phyloP scores from a whole-genome alignment of 208 protist genomes.

The Tritrichomonas foetus region DNA sequence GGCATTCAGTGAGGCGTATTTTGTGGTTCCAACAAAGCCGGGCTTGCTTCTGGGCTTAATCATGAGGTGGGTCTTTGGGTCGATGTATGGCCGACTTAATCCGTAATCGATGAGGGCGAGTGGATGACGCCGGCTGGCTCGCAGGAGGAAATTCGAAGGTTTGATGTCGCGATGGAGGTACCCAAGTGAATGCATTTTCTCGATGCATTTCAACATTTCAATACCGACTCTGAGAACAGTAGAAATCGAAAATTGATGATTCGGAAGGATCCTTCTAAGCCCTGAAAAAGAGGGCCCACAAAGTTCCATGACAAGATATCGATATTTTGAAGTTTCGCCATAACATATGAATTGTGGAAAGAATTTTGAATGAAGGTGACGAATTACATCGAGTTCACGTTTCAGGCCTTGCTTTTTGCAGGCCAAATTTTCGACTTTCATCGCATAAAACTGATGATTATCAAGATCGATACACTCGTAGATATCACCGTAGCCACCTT shows the following conservation, averaged over 20 bases:
- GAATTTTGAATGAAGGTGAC: neutral
- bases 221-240: neutral
- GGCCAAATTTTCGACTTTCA: neutral
- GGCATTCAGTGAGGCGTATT: neutral
- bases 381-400: neutral
- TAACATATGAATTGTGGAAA: constrained; percentile 4
- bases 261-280: neutral
- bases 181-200: neutral
- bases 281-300: neutral
- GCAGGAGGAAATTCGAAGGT: neutral
- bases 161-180: constrained; percentile 15
- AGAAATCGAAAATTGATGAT: neutral
- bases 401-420: neutral
- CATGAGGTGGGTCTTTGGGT: neutral
- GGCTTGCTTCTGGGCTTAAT: neutral
- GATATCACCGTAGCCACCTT: neutral
- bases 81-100: neutral
- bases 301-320: constrained; percentile 21
- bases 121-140: neutral
- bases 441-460: neutral
- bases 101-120: neutral
- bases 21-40: neutral
- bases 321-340: neutral
- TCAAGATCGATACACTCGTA: neutral
- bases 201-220: neutral